Base-by-base conservation (phyloP, 2,329 filamentous ascomycete species). In the Cladophialophora exuberans region DNA sequence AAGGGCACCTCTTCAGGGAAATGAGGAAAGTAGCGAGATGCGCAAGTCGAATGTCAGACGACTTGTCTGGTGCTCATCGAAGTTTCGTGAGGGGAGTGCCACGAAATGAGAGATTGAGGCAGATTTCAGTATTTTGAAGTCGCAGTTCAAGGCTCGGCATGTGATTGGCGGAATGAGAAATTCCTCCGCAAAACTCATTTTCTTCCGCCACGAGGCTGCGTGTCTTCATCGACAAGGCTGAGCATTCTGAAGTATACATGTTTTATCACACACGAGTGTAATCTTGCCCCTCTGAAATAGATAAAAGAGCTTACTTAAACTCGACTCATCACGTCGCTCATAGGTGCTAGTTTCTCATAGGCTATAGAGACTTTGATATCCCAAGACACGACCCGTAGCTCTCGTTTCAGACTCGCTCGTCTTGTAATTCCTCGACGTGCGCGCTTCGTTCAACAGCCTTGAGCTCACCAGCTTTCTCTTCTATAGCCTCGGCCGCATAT, bases 111-210 rank as follows among this genome's bases (percentile, higher is more conserved):
- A 20, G 22, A 20, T n/a, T 39, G 35, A 3, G 17, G 35, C 7
- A 10, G 17, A 4, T 20, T 5, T 10, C 17, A 39, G 35, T n/a
- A n/a, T n/a, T n/a, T n/a, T n/a, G n/a, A n/a, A n/a, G n/a, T n/a
- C n/a, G n/a, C n/a, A n/a, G n/a, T n/a, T n/a, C n/a, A n/a, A n/a
- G n/a, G n/a, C n/a, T n/a, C 20, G 10, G 17, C 7, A 13, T 15
- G 11, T 42, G 39, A 42, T 42, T 42, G 39, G 39, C 80, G 52
- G 63, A 65, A 42, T 42, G 20, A 26, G 9, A 7, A 20, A n/a
- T 22, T 3, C 15, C 38, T 25, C 38, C 38, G 38, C 38, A 42
- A n/a, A n/a, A n/a, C n/a, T n/a, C n/a, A n/a, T n/a, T n/a, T n/a
- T n/a, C n/a, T n/a, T n/a, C n/a, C n/a, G n/a, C n/a, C n/a, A n/a